Evolutionary conservation across 1,139 yeast genomes (phyloP).

Genomic region (Geotrichum histeridarum): DNA sequence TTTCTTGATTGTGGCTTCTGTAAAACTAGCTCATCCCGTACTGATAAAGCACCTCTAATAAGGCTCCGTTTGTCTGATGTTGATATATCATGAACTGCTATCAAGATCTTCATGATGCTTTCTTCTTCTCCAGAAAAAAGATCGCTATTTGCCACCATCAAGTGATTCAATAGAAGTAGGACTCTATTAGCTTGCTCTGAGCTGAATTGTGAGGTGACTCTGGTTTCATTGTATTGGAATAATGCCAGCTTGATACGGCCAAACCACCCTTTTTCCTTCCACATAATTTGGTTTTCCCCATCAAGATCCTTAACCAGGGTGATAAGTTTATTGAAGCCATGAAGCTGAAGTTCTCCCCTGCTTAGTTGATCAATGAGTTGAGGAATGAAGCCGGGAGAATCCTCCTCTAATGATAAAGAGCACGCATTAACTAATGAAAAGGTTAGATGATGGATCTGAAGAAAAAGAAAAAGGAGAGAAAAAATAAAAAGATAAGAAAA

Average conservation of each 20-base stretch:
- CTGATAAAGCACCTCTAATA: slow-evolving; percentile 4
- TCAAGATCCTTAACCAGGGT: slow-evolving; percentile 9
- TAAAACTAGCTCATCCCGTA: slow-evolving; percentile 5
- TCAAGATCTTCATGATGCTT: background rate
- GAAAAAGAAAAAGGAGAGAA: background rate
- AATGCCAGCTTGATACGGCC: background rate
- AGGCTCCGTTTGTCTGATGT: slow-evolving; percentile 12
- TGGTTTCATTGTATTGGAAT: slow-evolving; percentile 3
- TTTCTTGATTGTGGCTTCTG: background rate
- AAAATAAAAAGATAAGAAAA: background rate
- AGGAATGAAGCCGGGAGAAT: background rate
- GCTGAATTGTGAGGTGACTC: background rate
- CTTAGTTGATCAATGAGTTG: slow-evolving; percentile 3
- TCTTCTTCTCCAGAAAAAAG: slow-evolving; percentile 2
- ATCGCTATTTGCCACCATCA: background rate
- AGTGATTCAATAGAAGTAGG: slow-evolving; percentile 11
- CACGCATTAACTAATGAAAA: slow-evolving; percentile 1
- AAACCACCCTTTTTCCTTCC: slow-evolving; percentile 16
- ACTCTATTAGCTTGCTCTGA: slow-evolving; percentile 12
- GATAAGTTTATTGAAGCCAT: slow-evolving; percentile 12
- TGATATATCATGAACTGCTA: slow-evolving; percentile 8
- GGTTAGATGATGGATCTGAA: too few species aligned
- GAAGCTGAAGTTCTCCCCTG: background rate
- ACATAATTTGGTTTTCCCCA: background rate
- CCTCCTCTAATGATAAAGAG: slow-evolving; percentile 2